Evolutionary conservation across 2,329 filamentous ascomycete genomes (phyloP).

Genomic region (Aspergillus hiratsukae): DNA sequence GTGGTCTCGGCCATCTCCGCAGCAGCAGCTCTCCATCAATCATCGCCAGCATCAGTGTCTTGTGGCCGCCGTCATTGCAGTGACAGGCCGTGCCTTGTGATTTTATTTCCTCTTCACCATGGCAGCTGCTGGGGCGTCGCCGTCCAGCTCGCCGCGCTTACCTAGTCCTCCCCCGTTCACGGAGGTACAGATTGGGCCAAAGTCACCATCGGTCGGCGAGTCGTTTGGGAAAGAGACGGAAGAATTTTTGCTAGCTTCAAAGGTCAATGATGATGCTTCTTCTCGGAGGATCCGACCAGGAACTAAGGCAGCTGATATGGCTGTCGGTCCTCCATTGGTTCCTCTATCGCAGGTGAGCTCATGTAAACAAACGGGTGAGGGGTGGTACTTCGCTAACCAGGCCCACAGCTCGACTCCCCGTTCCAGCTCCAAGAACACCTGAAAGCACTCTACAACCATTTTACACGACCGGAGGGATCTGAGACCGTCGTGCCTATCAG

Average conservation of each 20-base stretch:
- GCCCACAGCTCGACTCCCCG: slow-evolving; percentile 78
- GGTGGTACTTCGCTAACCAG: slow-evolving; percentile 6
- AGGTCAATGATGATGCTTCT: slow-evolving; percentile 65
- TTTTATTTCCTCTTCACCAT: slow-evolving; percentile 23
- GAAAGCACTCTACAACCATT: slow-evolving; percentile 80
- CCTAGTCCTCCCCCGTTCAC: slow-evolving; percentile 92
- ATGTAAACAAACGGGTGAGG: slow-evolving; percentile 4
- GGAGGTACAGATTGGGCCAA: slow-evolving; percentile 84
- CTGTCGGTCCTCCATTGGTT: slow-evolving; percentile 81
- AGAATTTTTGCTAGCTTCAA: slow-evolving; percentile 49
- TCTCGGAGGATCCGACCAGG: slow-evolving; percentile 85
- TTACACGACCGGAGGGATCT: slow-evolving; percentile 59
- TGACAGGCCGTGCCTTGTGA: not conserved
- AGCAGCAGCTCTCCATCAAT: slow-evolving; percentile 11
- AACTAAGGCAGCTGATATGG: slow-evolving; percentile 89
- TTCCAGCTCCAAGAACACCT: slow-evolving; percentile 98
- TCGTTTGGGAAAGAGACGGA: slow-evolving; percentile 56
- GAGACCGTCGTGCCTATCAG: slow-evolving; percentile 67
- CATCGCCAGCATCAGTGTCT: slow-evolving; percentile 9
- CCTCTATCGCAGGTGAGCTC: slow-evolving; percentile 71
- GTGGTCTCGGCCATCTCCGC: slow-evolving; percentile 9
- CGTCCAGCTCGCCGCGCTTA: slow-evolving; percentile 80
- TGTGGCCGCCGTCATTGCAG: not conserved
- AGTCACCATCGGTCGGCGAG: slow-evolving; percentile 65
- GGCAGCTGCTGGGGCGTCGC: slow-evolving; percentile 44